Evolutionary conservation across 192 early-diverging fungal species (phyloP), one percentile per base, ranked within the genome.

Genomic region (Pilaira anomala): DNA sequence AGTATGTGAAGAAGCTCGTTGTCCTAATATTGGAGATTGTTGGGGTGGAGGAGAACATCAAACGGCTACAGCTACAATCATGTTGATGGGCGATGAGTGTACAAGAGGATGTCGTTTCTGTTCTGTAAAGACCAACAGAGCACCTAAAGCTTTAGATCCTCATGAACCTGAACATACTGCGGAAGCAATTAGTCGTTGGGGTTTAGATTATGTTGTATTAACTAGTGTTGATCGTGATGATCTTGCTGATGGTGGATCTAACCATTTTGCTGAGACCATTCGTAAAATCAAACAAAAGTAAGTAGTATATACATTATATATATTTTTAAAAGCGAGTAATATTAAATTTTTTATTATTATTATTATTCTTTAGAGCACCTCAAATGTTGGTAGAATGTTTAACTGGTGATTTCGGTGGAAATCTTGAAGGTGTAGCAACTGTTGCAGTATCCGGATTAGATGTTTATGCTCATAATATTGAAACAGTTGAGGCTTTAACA

Each of bases 221-320:
- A 98, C 96, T n/a, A 92, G 91, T 42, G 96, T 98, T 5, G 96
- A 98, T 74, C 84, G 96, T 50, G 96, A 98, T 78, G 95, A 98
- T 82, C 73, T 98, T 54, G 63, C 83, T 14, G 95, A 97, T 76
- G 91, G 92, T 73, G 96, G 96, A 4, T 89, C 95, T 13, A 81
- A 75, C 25, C 96, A 98, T 69, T 98, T 98, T 79, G 95, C 93
- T 25, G 75, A 86, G 64, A 98, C 96, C 1, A 93, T 98, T 44
- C 74, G 69, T n/a, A 82, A 88, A 33, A 88, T 97, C 57, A 97
- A 97, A 75, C 62, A 82, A 64, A 91, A 90, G 88, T 90, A 71
- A 65, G 80, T 56, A 53, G 24, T 16, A 48, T n/a, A 48, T 26
- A 0, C 2, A 16, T 26, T 48, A n/a, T 30, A n/a, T n/a, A n/a